Evolutionary conservation across 805 yeast genomes (phyloP).

Genomic region (Sugiyamaella valdiviana): DNA sequence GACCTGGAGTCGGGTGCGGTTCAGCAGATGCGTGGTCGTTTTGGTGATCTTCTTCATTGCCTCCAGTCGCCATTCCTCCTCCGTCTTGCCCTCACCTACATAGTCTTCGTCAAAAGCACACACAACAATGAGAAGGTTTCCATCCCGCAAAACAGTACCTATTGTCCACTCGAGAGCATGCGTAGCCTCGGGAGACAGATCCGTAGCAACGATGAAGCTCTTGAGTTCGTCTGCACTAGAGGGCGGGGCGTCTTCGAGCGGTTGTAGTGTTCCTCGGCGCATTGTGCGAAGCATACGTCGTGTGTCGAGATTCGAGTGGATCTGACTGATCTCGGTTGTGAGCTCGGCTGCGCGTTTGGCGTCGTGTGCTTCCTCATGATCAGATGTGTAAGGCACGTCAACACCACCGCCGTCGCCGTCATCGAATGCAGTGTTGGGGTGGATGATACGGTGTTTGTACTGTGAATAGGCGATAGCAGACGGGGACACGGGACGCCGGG

Average conservation of each 20-base stretch:
- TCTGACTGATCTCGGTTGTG: constrained; percentile 48
- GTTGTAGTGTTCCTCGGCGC: constrained; percentile 62
- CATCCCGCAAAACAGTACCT: constrained; percentile 78
- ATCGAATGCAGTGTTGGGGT: constrained; percentile 45
- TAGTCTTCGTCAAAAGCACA: constrained; percentile 33
- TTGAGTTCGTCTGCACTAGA: constrained; percentile 29
- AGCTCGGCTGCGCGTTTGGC: constrained; percentile 50
- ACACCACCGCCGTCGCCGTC: constrained; percentile 21
- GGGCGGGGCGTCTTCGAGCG: constrained; percentile 29
- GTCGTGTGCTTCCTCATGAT: constrained; percentile 58
- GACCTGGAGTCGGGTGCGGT: constrained; percentile 62
- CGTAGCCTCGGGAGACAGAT: constrained; percentile 72
- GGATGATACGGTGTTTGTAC: constrained; percentile 53
- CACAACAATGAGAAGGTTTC: constrained; percentile 71
- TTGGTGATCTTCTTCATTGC: constrained; percentile 42
- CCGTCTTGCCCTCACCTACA: constrained; percentile 4
- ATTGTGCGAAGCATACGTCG: constrained; percentile 63
- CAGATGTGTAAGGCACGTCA: constrained; percentile 59
- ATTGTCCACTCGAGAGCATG: constrained; percentile 85
- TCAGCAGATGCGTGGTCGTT: constrained; percentile 41
- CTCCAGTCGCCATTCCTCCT: constrained; percentile 38
- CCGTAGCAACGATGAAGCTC: constrained; percentile 72
- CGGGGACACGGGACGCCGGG: constrained; percentile 14
- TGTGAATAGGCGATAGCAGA: constrained; percentile 48
- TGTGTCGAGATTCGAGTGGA: constrained; percentile 46